A percentile compares a stretch with the other conserved stretches of the same genome.
These are phyloP conservation scores for Scheffersomyces insectosa DNA, from an alignment of 1,139 yeast species.

Conservation along the genomic window DNA sequence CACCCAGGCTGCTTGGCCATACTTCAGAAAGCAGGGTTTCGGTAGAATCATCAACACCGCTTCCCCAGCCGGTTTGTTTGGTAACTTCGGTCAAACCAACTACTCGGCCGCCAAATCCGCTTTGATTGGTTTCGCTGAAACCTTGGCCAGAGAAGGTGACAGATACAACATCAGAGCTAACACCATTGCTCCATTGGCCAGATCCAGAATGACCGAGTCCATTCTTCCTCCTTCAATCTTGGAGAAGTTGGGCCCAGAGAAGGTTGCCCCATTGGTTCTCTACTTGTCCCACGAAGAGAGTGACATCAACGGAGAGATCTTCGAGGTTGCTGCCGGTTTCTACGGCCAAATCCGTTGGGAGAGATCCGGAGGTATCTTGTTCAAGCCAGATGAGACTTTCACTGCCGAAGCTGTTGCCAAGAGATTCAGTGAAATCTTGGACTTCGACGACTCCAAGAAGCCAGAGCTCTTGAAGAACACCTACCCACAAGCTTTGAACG, in stretches of 20 bases:
- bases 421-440: slow-evolving; percentile 63
- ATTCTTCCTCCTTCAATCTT: slow-evolving; percentile 84
- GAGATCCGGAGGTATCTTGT: slow-evolving; percentile 81
- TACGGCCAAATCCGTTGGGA: slow-evolving; percentile 95
- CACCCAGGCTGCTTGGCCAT: slow-evolving; percentile 91
- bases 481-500: slow-evolving; percentile 66
- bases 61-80: slow-evolving; percentile 95
- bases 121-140: slow-evolving; percentile 87
- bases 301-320: slow-evolving; percentile 67
- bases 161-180: slow-evolving; percentile 83
- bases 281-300: slow-evolving; percentile 71
- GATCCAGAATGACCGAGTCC: slow-evolving; percentile 93
- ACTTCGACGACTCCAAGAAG: slow-evolving; percentile 56
- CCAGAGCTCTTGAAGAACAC: slow-evolving; percentile 57
- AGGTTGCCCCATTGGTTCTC: slow-evolving; percentile 86
- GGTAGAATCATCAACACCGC: slow-evolving; percentile 92
- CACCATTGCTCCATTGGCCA: slow-evolving; percentile 91
- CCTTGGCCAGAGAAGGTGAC: slow-evolving; percentile 91
- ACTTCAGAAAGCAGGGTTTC: slow-evolving; percentile 77
- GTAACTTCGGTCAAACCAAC: slow-evolving; percentile 96
- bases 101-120: slow-evolving; percentile 94
- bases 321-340: slow-evolving; percentile 94
- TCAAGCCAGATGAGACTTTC: slow-evolving; percentile 74
- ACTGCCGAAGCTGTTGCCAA: slow-evolving; percentile 85
- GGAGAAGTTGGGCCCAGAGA: slow-evolving; percentile 80